These are phyloP conservation scores for Gossypium stocksii DNA, from an alignment of 345 rosid genomes.

Conservation along the genomic window DNA sequence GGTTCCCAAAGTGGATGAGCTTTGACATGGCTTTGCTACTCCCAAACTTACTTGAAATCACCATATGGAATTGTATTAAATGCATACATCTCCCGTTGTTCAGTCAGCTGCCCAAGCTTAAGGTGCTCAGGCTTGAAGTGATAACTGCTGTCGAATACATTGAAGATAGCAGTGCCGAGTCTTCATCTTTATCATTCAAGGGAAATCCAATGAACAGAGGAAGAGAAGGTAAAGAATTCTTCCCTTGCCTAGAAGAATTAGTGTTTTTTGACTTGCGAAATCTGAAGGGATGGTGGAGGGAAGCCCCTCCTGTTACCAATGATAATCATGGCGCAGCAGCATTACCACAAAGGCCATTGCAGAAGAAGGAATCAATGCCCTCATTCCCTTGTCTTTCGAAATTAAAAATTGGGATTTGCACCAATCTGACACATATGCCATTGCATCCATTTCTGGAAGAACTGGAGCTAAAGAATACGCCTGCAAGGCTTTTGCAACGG, in stretches of 20 bases:
- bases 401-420: slow-evolving; percentile 3
- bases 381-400: slow-evolving; percentile 15
- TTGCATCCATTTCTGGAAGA: slow-evolving; percentile 7
- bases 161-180: slow-evolving; percentile 8
- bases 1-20: slow-evolving; percentile 12
- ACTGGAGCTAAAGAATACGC: slow-evolving; percentile 9
- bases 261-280: slow-evolving; percentile 13
- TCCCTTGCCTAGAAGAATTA: slow-evolving; percentile 14
- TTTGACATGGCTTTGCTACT: slow-evolving; percentile 4
- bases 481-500: slow-evolving; percentile 10
- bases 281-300: slow-evolving; percentile 16
- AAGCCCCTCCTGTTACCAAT: neutral
- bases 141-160: slow-evolving; percentile 6
- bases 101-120: slow-evolving; percentile 16
- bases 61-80: neutral
- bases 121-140: slow-evolving; percentile 15
- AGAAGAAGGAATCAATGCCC: neutral
- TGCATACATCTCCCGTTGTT: slow-evolving; percentile 1
- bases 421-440: slow-evolving; percentile 9
- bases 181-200: neutral
- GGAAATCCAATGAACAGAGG: neutral
- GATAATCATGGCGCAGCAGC: neutral
- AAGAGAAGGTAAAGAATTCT: slow-evolving; percentile 1
- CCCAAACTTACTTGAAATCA: slow-evolving; percentile 17
- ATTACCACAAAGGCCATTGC: neutral